phyloP scores from a whole-genome alignment of 768 basidiomycete genomes.

The Pisolithus marmoratus region DNA sequence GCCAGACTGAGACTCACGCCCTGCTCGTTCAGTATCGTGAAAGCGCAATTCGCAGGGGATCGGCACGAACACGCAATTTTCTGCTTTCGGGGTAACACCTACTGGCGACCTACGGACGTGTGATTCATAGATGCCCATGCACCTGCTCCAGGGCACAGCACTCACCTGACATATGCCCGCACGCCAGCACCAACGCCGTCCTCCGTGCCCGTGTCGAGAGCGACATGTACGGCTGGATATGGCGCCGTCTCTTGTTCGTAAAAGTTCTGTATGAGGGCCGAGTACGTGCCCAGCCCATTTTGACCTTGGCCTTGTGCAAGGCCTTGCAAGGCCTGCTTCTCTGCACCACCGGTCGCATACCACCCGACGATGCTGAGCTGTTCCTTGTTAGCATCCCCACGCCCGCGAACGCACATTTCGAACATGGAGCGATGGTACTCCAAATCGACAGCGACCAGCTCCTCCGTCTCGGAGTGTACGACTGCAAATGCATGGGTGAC shows the following conservation, averaged over 20 bases:
- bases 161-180: conserved; percentile 81
- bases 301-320: conserved; percentile 70
- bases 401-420: conserved; percentile 60
- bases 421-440: conserved; percentile 94
- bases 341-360: conserved; percentile 72
- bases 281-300: conserved; percentile 74
- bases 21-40: conserved; percentile 78
- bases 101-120: conserved; percentile 63
- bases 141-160: conserved; percentile 5
- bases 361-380: conserved; percentile 94
- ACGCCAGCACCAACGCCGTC: conserved; percentile 63
- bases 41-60: conserved; percentile 84
- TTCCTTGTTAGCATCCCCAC: conserved; percentile 56
- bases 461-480: conserved; percentile 84
- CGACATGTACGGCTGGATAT: conserved; percentile 85
- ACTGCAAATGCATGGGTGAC: conserved; percentile 87
- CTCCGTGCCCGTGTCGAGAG: conserved; percentile 80
- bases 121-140: conserved; percentile 1
- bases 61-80: conserved; percentile 93
- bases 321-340: conserved; percentile 60
- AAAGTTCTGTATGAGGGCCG: conserved; percentile 96
- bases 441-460: conserved; percentile 95
- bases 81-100: conserved; percentile 82
- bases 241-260: conserved; percentile 90
- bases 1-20: conserved; percentile 49